A percentile compares a stretch with the other conserved stretches of the same genome.
phyloP scores from a whole-genome alignment of 495 filamentous ascomycete genomes.

The Penicillium flavigenum region DNA sequence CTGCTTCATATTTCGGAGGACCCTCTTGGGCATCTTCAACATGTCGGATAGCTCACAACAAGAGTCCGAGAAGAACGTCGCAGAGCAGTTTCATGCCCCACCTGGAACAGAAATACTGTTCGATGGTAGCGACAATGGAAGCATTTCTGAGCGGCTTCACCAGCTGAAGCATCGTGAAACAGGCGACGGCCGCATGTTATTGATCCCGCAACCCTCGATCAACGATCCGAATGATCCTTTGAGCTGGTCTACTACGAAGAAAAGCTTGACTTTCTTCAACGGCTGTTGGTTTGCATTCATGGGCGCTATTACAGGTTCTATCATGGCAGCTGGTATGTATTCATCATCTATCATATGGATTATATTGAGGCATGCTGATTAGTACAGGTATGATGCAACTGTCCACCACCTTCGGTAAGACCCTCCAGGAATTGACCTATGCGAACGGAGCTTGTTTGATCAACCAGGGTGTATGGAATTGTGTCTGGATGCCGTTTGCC shows the following conservation, averaged over 20 bases:
- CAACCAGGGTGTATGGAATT: conserved; percentile 47
- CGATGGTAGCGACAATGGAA: conserved; percentile 6
- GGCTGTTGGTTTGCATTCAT: conserved; percentile 43
- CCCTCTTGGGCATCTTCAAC: background rate
- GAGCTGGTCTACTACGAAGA: conserved; percentile 25
- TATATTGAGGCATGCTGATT: background rate
- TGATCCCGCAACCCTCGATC: conserved; percentile 25
- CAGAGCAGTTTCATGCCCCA: background rate
- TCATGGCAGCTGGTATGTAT: conserved; percentile 42
- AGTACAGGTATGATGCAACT: conserved; percentile 31
- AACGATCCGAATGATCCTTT: conserved; percentile 28
- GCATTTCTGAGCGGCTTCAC: conserved; percentile 7
- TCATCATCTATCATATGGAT: background rate
- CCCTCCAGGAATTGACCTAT: conserved; percentile 30
- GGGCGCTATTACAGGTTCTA: conserved; percentile 53
- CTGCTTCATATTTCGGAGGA: background rate
- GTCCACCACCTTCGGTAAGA: conserved; percentile 43
- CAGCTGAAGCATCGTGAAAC: conserved; percentile 14
- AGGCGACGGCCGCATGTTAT: conserved; percentile 15
- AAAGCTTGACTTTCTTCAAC: conserved; percentile 9
- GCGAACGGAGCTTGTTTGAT: conserved; percentile 16
- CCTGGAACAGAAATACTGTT: conserved; percentile 18
- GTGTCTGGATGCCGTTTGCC: conserved; percentile 54
- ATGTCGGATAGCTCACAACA: background rate
- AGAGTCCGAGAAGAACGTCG: background rate